Conservation (phyloP, 202 grass and related monocot genomes). For the Zizania palustris region DNA sequence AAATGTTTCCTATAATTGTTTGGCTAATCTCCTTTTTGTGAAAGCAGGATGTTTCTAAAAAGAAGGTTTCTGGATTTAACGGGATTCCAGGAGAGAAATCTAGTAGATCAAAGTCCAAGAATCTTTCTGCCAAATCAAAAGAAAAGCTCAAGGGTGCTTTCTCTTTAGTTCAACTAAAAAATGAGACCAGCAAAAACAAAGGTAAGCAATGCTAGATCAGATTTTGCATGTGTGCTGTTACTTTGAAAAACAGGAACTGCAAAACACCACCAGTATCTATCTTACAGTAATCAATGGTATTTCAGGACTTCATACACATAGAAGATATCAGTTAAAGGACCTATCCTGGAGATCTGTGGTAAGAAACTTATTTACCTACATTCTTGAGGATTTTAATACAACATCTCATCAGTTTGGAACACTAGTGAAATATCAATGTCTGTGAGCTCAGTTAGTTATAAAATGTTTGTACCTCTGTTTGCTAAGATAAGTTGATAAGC, state of each 20-base stretch:
- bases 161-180: constrained; percentile 37
- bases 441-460: background rate
- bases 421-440: too few species aligned
- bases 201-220: constrained; percentile 29
- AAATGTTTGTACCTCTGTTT: background rate
- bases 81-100: constrained; percentile 30
- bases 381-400: background rate
- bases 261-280: background rate
- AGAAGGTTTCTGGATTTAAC: constrained; percentile 39
- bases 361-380: background rate
- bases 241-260: constrained; percentile 1
- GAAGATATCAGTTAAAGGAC: constrained; percentile 41
- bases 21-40: constrained; percentile 20
- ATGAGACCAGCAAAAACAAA: constrained; percentile 28
- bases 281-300: constrained; percentile 11
- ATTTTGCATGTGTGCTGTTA: background rate
- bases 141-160: constrained; percentile 41
- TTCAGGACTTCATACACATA: constrained; percentile 33
- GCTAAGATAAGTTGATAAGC: background rate
- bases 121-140: constrained; percentile 47
- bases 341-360: constrained; percentile 28
- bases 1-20: background rate
- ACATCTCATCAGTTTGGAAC: constrained; percentile 8
- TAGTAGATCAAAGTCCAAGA: constrained; percentile 49
- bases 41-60: constrained; percentile 63